phyloP scores from a whole-genome alignment of 495 filamentous ascomycete species.

The Neurospora terricola region DNA sequence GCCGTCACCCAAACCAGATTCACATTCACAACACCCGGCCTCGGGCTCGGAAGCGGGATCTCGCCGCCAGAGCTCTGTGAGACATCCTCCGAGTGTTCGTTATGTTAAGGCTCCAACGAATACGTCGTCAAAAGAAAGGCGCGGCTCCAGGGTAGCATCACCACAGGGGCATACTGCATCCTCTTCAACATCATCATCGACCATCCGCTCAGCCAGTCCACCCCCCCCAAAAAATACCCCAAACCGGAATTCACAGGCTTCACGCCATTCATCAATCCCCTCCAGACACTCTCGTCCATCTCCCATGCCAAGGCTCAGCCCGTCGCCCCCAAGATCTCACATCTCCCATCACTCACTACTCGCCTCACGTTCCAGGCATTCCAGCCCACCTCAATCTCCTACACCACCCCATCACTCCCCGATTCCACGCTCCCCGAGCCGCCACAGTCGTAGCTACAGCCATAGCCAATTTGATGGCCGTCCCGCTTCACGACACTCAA shows the following conservation, averaged over 20 bases:
- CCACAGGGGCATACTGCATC: not conserved
- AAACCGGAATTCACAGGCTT: not conserved
- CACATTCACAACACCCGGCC: not conserved
- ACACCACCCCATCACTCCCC: not conserved
- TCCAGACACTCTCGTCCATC: not conserved
- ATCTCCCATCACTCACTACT: not conserved
- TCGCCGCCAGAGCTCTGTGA: not conserved
- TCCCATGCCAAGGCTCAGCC: not conserved
- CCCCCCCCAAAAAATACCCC: not conserved
- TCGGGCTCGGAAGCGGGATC: not conserved
- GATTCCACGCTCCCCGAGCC: not conserved
- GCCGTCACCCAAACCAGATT: not conserved
- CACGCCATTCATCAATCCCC: not conserved
- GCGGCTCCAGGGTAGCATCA: not conserved
- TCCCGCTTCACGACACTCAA: not conserved
- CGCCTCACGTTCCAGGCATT: not conserved
- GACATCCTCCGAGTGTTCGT: not conserved
- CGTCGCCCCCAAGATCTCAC: not conserved
- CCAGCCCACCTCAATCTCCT: not conserved
- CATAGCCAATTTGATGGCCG: not conserved
- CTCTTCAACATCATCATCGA: not conserved
- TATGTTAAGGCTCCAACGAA: not conserved
- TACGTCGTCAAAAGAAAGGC: not conserved
- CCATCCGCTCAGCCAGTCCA: not conserved
- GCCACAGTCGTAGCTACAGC: not conserved